Evolutionary conservation across 2,329 filamentous ascomycete species (phyloP).

Genomic region (Fusarium nodosum): DNA sequence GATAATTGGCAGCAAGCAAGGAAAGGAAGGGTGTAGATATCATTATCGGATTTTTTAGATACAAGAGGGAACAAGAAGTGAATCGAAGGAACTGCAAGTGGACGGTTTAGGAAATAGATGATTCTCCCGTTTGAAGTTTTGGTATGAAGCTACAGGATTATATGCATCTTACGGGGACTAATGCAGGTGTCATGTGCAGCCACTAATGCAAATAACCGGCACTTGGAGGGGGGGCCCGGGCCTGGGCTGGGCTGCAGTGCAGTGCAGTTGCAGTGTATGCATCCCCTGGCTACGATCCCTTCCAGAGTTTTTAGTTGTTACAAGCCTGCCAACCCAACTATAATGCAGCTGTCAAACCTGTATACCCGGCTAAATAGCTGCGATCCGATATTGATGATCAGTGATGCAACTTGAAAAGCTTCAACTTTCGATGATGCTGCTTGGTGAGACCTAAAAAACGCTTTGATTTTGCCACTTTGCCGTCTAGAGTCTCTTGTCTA

Average conservation of each 20-base stretch:
- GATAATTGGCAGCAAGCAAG: background rate
- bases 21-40: conserved; percentile 36
- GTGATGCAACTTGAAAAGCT: conserved; percentile 24
- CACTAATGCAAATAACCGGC: conserved; percentile 43
- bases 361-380: conserved; percentile 13
- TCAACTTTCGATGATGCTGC: background rate
- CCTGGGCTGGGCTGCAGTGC: background rate
- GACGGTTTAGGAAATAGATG: conserved; percentile 48
- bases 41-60: background rate
- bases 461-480: conserved; percentile 38
- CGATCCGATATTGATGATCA: conserved; percentile 13
- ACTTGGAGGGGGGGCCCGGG: conserved; percentile 3
- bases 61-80: background rate
- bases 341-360: conserved; percentile 11
- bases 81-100: conserved; percentile 35
- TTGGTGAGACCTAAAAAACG: conserved; percentile 6
- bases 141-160: conserved; percentile 27
- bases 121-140: conserved; percentile 42
- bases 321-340: background rate
- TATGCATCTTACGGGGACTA: conserved; percentile 25
- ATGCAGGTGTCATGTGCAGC: conserved; percentile 26
- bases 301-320: conserved; percentile 7
- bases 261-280: background rate
- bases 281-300: conserved; percentile 30
- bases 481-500: conserved; percentile 21